A percentile compares a stretch with the other conserved stretches of the same genome.
These are phyloP conservation scores for Mucor mucedo DNA, from an alignment of 371 early-diverging fungal genomes.

Conservation along the genomic window DNA sequence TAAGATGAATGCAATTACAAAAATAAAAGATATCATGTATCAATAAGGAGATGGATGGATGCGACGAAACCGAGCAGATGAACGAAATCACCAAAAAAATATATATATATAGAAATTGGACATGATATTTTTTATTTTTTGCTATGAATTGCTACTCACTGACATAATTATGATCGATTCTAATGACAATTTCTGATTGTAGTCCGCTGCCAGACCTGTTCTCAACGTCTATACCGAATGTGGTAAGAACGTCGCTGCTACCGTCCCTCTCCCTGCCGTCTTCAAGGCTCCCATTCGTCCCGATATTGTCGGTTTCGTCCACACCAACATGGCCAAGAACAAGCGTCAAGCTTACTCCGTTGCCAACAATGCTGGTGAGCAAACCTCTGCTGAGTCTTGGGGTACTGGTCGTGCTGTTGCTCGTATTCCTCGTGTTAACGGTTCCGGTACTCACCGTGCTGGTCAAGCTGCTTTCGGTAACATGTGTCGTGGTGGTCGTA, in stretches of 20 bases:
- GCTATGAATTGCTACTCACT: neutral
- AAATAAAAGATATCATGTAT: conserved; percentile 1
- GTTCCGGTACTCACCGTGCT: conserved; percentile 98
- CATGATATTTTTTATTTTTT: conserved; percentile 1
- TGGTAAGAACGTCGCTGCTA: conserved; percentile 74
- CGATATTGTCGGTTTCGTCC: conserved; percentile 96
- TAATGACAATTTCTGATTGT: neutral
- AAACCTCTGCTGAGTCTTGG: conserved; percentile 99
- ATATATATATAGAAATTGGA: neutral
- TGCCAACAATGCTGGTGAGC: conserved; percentile 98
- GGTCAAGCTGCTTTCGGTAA: conserved; percentile 98
- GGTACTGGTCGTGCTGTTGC: conserved; percentile 99
- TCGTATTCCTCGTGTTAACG: conserved; percentile 99
- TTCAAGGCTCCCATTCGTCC: conserved; percentile 98
- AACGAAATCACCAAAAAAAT: neutral
- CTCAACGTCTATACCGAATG: conserved; percentile 89
- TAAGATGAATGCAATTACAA: neutral
- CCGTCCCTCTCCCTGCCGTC: conserved; percentile 93
- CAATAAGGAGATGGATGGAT: conserved; percentile 1
- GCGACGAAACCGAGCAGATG: neutral
- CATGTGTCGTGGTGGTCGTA: conserved; percentile 81
- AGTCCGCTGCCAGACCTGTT: conserved; percentile 79
- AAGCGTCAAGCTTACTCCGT: conserved; percentile 59
- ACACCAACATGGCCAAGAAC: conserved; percentile 85
- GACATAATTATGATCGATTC: neutral